phyloP scores from a whole-genome alignment of 768 basidiomycete species.

The Cytidiella melzeri region DNA sequence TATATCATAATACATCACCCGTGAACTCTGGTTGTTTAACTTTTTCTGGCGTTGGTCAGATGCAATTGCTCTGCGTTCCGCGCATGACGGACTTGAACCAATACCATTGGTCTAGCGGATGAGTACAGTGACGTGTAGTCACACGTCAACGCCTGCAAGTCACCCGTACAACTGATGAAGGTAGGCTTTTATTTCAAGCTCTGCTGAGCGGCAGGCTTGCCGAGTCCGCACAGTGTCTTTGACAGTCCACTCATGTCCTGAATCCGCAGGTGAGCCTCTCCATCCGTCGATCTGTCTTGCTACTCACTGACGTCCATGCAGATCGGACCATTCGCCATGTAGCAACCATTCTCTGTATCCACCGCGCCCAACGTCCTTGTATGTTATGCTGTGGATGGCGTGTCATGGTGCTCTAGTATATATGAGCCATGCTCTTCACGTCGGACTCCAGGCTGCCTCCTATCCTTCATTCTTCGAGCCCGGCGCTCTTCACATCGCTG shows the following conservation, averaged over 20 bases:
- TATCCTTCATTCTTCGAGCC: conserved; percentile 5
- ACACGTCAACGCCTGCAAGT: neutral
- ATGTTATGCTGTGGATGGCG: too few species aligned
- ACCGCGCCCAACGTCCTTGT: neutral
- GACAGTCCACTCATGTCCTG: too few species aligned
- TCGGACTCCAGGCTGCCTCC: neutral
- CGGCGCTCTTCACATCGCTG: conserved; percentile 4
- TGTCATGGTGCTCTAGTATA: too few species aligned
- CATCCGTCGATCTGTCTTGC: neutral
- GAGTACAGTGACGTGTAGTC: neutral
- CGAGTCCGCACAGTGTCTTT: too few species aligned
- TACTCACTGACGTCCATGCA: neutral
- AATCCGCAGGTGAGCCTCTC: too few species aligned
- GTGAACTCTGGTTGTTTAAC: neutral
- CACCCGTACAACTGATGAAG: neutral
- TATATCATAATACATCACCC: neutral
- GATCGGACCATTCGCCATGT: neutral
- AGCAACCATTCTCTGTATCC: neutral
- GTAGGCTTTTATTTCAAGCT: neutral
- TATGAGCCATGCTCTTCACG: too few species aligned
- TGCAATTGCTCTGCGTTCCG: neutral
- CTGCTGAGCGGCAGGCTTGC: too few species aligned
- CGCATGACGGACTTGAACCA: neutral
- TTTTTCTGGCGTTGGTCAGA: neutral
- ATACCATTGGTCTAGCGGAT: neutral